Conservation (phyloP, 352 stramenopile species). For the Globisporangium iwayamae region DNA sequence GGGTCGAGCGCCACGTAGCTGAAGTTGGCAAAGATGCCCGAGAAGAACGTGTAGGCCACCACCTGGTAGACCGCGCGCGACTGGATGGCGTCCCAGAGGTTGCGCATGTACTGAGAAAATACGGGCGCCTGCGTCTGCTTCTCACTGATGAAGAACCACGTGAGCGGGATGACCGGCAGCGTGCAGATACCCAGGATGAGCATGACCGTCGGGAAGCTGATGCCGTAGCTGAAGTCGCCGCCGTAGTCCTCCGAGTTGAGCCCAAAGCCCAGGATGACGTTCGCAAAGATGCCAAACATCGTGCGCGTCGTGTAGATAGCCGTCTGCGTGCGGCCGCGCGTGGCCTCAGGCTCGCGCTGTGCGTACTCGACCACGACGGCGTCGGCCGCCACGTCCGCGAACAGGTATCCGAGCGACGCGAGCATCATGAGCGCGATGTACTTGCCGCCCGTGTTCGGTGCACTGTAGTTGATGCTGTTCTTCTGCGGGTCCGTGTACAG, state of each 20-base stretch:
- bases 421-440: slow-evolving; percentile 48
- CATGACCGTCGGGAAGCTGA: slow-evolving; percentile 35
- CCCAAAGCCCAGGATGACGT: slow-evolving; percentile 35
- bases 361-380: slow-evolving; percentile 50
- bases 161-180: slow-evolving; percentile 37
- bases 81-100: slow-evolving; percentile 39
- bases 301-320: slow-evolving; percentile 42
- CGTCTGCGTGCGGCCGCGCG: slow-evolving; percentile 43
- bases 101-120: slow-evolving; percentile 32
- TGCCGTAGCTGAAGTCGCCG: slow-evolving; percentile 36
- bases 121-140: slow-evolving; percentile 28
- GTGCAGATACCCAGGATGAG: slow-evolving; percentile 27
- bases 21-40: slow-evolving; percentile 16
- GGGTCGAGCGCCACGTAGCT: slow-evolving; percentile 17
- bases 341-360: slow-evolving; percentile 41
- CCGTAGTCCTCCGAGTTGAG: slow-evolving; percentile 42
- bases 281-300: slow-evolving; percentile 34
- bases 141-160: slow-evolving; percentile 46
- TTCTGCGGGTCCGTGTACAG: slow-evolving; percentile 23
- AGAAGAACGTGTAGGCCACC: slow-evolving; percentile 34
- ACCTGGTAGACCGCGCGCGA: slow-evolving; percentile 40
- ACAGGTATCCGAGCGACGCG: slow-evolving; percentile 41
- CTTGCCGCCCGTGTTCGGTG: slow-evolving; percentile 27
- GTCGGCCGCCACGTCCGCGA: slow-evolving; percentile 48
- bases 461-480: slow-evolving; percentile 30